phyloP scores from a whole-genome alignment of 2,329 filamentous ascomycete species.

The Didymella lethalis region DNA sequence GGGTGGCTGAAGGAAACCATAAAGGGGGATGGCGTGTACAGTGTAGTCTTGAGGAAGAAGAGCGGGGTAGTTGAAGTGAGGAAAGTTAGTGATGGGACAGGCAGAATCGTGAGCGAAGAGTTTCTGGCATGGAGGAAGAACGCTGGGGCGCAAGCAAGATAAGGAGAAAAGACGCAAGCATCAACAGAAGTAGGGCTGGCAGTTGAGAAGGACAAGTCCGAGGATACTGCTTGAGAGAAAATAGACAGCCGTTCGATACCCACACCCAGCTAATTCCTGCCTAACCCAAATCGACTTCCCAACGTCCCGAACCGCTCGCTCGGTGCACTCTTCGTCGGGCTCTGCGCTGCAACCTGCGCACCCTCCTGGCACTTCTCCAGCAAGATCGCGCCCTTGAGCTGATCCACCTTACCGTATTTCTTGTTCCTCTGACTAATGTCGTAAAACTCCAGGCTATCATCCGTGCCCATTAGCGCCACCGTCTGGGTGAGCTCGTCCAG shows the following conservation, averaged over 20 bases:
- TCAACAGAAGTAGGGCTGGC: not conserved
- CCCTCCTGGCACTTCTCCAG: constrained; percentile 74
- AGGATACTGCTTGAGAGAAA: not conserved
- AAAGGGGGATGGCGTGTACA: constrained; percentile 77
- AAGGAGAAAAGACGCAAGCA: not conserved
- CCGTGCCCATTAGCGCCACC: constrained; percentile 81
- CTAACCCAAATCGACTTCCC: constrained; percentile 46
- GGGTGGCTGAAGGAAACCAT: constrained; percentile 74
- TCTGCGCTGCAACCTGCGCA: constrained; percentile 46
- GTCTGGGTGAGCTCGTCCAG: constrained; percentile 95
- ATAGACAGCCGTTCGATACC: constrained; percentile 3
- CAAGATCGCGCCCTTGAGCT: constrained; percentile 83
- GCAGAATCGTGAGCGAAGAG: constrained; percentile 76
- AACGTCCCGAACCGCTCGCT: constrained; percentile 48
- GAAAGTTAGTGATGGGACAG: constrained; percentile 77
- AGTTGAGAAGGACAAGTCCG: not conserved
- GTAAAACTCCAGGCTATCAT: constrained; percentile 97
- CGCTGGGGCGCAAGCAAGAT: not conserved
- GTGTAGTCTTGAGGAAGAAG: constrained; percentile 72
- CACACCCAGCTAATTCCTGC: constrained; percentile 17
- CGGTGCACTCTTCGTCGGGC: constrained; percentile 38
- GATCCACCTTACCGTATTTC: constrained; percentile 93
- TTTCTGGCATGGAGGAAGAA: constrained; percentile 74
- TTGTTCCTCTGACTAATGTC: constrained; percentile 88
- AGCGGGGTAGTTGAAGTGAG: constrained; percentile 75